These are phyloP conservation scores for Funneliformis geosporum DNA, from an alignment of 192 early-diverging fungal species.

Conservation along the genomic window DNA sequence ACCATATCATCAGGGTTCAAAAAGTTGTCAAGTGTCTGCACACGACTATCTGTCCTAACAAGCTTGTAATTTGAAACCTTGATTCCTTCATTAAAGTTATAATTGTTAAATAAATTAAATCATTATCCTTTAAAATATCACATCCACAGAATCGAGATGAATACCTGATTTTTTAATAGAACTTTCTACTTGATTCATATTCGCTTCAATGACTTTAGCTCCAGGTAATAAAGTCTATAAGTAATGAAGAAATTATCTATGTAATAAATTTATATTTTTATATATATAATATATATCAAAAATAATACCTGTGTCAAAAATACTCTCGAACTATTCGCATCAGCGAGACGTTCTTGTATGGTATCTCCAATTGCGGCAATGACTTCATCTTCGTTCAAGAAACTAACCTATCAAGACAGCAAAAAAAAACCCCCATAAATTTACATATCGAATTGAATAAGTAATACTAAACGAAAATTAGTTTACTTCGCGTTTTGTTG, in stretches of 20 bases:
- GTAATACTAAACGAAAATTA: not conserved
- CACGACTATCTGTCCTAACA: conserved; percentile 85
- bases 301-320: conserved; percentile 67
- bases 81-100: not conserved
- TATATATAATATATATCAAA: not conserved
- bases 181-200: conserved; percentile 7
- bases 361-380: conserved; percentile 67
- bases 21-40: conserved; percentile 68
- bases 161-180: conserved; percentile 4
- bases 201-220: conserved; percentile 20
- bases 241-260: not conserved
- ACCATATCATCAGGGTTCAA: not conserved
- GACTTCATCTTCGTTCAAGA: conserved; percentile 88
- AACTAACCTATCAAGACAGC: conserved; percentile 64
- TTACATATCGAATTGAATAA: too few species aligned
- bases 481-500: conserved; percentile 85
- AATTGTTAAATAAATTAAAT: not conserved
- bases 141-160: too few species aligned
- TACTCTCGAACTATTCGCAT: conserved; percentile 70
- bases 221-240: conserved; percentile 40
- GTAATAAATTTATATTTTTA: not conserved
- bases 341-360: conserved; percentile 68
- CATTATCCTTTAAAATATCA: not conserved
- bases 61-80: conserved; percentile 62
- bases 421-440: not conserved